These are phyloP conservation scores for Thelephora aurantiotincta DNA, from an alignment of 768 basidiomycete species.

Conservation along the genomic window DNA sequence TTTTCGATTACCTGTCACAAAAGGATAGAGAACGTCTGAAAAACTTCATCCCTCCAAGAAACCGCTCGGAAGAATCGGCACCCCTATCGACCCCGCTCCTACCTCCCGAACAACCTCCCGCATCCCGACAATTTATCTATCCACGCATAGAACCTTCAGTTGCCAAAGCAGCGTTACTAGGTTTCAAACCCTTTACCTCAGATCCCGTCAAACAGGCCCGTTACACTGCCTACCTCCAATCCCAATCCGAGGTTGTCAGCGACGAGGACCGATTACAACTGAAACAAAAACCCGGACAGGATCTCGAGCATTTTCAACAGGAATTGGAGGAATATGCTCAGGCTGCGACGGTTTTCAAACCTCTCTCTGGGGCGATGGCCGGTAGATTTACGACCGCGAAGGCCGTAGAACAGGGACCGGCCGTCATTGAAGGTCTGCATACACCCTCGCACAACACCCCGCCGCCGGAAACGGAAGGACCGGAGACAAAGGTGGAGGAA, in stretches of 20 bases:
- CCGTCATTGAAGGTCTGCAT: slow-evolving; percentile 53
- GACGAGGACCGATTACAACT: slow-evolving; percentile 28
- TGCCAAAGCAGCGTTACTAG: slow-evolving; percentile 75
- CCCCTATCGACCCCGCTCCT: slow-evolving; percentile 16
- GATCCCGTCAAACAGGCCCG: slow-evolving; percentile 73
- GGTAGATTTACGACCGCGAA: slow-evolving; percentile 81
- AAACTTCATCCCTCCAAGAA: slow-evolving; percentile 27
- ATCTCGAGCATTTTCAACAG: slow-evolving; percentile 54
- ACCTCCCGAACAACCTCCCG: slow-evolving; percentile 14
- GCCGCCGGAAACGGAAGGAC: slow-evolving; percentile 26
- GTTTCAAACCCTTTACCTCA: slow-evolving; percentile 79
- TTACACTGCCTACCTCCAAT: slow-evolving; percentile 69
- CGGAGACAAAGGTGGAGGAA: slow-evolving; percentile 29
- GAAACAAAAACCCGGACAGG: slow-evolving; percentile 44
- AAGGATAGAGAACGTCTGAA: slow-evolving; percentile 83
- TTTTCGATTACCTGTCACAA: slow-evolving; percentile 90
- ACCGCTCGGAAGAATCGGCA: slow-evolving; percentile 13
- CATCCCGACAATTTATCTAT: slow-evolving; percentile 20
- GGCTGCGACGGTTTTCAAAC: slow-evolving; percentile 81
- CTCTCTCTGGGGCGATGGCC: slow-evolving; percentile 85
- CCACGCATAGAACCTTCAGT: slow-evolving; percentile 41
- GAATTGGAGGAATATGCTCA: slow-evolving; percentile 83
- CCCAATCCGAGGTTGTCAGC: slow-evolving; percentile 54
- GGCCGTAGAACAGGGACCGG: slow-evolving; percentile 51
- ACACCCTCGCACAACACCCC: slow-evolving; percentile 28